Base-by-base conservation (phyloP, 106 monocot species). In the Platanthera zijinensis region DNA sequence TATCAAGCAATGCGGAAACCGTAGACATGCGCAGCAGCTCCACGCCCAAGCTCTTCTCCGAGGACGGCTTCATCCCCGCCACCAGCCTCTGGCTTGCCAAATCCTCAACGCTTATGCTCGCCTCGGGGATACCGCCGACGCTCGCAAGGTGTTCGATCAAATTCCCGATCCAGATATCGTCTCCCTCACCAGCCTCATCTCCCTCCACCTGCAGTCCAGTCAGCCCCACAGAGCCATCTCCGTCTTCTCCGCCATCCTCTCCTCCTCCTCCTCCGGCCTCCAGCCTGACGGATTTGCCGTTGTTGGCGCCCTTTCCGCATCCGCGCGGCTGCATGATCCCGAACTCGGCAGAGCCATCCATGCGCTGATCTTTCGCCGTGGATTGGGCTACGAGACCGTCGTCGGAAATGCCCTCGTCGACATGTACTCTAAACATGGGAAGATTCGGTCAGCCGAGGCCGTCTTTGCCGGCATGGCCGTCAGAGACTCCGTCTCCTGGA, bases 121-220 rank as follows among this genome's bases (percentile, higher is more conserved):
- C 1, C 39, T 90, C 75, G 73, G 71, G 47, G 21, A 15, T 1
- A 10, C 77, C 25, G 14, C 18, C 30, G 64, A 80, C 28, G 89
- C 89, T 54, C 61, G 13, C 57, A 64, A 47, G 3, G 69, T 87
- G 52, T 93, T 85, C 77, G 69, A 3, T 74, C 78, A 87, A 56
- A 90, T 93, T 59, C 86, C 78, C 45, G 5, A 72, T 68, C 89
- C 92, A 5, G 92, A 92, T 22, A 30, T 87, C 17, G 70, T 92
- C 82, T 85, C 92, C 74, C 51, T 76, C 64, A 89, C 92, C 53
- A 89, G 87, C 81, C 83, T 89, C 82, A 87, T 92, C 73, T 74
- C 83, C 11, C 76, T 89, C 50, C 78, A 83, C 57, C 21, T 85
- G 18, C 83, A 78, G 8, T 63, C 64, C 57, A 47, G 84, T 22